phyloP scores from a whole-genome alignment of 2,329 filamentous ascomycete genomes.

The Alternaria burnsii region DNA sequence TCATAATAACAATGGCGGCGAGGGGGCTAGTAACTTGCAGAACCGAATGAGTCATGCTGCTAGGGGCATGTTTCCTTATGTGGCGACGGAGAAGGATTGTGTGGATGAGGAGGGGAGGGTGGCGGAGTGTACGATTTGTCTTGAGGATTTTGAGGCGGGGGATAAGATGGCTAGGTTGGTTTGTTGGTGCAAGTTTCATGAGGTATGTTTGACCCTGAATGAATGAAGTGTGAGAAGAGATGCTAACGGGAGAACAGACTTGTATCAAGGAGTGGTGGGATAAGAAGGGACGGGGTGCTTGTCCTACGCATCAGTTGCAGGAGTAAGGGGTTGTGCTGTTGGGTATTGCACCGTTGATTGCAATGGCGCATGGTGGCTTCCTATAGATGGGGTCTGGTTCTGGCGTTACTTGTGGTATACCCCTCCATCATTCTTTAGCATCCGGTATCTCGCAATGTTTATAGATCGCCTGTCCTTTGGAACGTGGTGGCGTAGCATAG shows the following conservation, averaged over 20 bases:
- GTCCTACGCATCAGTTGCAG: constrained; percentile 66
- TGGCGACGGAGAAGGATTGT: constrained; percentile 71
- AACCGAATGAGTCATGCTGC: constrained; percentile 37
- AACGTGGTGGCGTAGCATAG: too few relatives aligned
- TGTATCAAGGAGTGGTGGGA: constrained; percentile 71
- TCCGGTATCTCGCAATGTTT: background rate
- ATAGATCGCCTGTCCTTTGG: too few relatives aligned
- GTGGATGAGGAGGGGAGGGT: constrained; percentile 60
- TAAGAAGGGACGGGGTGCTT: constrained; percentile 62
- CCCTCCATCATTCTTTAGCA: constrained; percentile 13
- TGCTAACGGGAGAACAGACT: constrained; percentile 29
- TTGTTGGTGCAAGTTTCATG: constrained; percentile 71
- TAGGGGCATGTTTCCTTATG: constrained; percentile 60
- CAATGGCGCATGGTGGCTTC: too few relatives aligned
- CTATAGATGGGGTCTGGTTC: background rate
- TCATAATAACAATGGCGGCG: constrained; percentile 13
- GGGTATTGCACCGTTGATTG: background rate
- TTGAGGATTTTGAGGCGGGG: constrained; percentile 70
- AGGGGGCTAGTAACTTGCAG: constrained; percentile 32
- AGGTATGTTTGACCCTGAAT: constrained; percentile 43
- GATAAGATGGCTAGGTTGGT: constrained; percentile 67
- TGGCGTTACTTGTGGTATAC: constrained; percentile 8
- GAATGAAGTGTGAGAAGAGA: background rate
- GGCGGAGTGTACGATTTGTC: constrained; percentile 70
- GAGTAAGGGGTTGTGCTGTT: constrained; percentile 19